These are phyloP conservation scores for Aegilops speltoides DNA, from an alignment of 176 grass and related monocot genomes.

Conservation along the genomic window DNA sequence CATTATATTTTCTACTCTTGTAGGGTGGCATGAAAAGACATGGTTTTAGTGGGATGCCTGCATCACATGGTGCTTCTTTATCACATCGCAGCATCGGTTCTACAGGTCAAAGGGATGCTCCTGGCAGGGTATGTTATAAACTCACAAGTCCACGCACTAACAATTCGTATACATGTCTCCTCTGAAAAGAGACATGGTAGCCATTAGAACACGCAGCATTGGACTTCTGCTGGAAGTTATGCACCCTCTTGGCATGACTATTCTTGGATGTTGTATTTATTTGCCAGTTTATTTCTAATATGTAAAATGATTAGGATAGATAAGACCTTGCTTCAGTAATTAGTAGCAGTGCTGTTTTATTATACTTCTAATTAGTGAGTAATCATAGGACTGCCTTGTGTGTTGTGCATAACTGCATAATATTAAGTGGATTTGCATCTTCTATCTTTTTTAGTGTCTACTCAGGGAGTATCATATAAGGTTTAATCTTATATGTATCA, in stretches of 20 bases:
- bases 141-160: slow-evolving; percentile 20
- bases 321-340: background rate
- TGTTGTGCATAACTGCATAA: background rate
- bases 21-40: slow-evolving; percentile 98
- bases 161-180: slow-evolving; percentile 9
- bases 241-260: background rate
- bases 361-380: background rate
- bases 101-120: slow-evolving; percentile 95
- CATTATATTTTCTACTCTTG: slow-evolving; percentile 19
- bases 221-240: background rate
- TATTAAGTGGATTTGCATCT: background rate
- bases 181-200: slow-evolving; percentile 23
- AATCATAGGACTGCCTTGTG: background rate
- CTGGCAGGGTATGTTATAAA: slow-evolving; percentile 78
- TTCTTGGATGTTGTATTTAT: slow-evolving; percentile 10
- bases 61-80: slow-evolving; percentile 94
- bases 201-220: slow-evolving; percentile 2
- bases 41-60: slow-evolving; percentile 63
- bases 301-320: slow-evolving; percentile 5
- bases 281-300: slow-evolving; percentile 13
- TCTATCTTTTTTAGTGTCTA: background rate
- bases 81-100: slow-evolving; percentile 93
- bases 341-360: background rate
- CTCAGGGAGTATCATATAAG: background rate
- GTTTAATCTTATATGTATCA: background rate